These are phyloP conservation scores for Escovopsis sp. DNA, from an alignment of 2,329 filamentous ascomycete species.

Conservation along the genomic window DNA sequence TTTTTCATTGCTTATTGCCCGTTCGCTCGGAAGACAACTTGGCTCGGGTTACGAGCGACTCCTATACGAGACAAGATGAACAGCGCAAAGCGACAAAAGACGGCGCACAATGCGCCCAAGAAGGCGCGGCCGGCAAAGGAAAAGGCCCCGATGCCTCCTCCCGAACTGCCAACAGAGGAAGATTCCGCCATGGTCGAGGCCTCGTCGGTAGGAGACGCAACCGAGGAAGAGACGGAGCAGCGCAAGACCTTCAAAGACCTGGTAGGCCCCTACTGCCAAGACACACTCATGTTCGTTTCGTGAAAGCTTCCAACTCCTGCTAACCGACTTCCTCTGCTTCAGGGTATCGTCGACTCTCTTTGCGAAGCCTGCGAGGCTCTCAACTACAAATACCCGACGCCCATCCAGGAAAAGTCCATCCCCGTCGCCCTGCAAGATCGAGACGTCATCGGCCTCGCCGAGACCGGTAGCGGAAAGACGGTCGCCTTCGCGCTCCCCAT, in stretches of 20 bases:
- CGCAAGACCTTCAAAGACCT: slow-evolving; percentile 54
- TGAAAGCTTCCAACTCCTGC: neutral
- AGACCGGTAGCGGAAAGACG: slow-evolving; percentile 93
- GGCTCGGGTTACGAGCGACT: neutral
- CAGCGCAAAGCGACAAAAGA: slow-evolving; percentile 27
- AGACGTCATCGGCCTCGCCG: slow-evolving; percentile 85
- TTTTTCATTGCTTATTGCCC: too few species aligned
- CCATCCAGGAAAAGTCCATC: slow-evolving; percentile 78
- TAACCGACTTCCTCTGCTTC: too few species aligned
- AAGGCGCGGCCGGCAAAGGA: slow-evolving; percentile 4
- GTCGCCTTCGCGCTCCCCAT: slow-evolving; percentile 90
- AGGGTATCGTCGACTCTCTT: slow-evolving; percentile 73
- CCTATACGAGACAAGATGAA: slow-evolving; percentile 16
- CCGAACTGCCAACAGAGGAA: slow-evolving; percentile 15
- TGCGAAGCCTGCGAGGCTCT: slow-evolving; percentile 77
- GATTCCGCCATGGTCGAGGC: slow-evolving; percentile 21
- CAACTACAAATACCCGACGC: slow-evolving; percentile 73
- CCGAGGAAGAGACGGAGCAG: slow-evolving; percentile 17
- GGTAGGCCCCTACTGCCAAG: slow-evolving; percentile 18
- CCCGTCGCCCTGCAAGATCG: slow-evolving; percentile 64
- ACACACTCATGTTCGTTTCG: neutral
- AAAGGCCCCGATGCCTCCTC: slow-evolving; percentile 5
- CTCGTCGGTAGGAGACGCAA: slow-evolving; percentile 11
- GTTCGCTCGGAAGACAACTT: neutral
- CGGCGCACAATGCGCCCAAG: slow-evolving; percentile 16